Evolutionary conservation across 176 grass and related monocot genomes (phyloP).

Genomic region (Hordeum vulgare): DNA sequence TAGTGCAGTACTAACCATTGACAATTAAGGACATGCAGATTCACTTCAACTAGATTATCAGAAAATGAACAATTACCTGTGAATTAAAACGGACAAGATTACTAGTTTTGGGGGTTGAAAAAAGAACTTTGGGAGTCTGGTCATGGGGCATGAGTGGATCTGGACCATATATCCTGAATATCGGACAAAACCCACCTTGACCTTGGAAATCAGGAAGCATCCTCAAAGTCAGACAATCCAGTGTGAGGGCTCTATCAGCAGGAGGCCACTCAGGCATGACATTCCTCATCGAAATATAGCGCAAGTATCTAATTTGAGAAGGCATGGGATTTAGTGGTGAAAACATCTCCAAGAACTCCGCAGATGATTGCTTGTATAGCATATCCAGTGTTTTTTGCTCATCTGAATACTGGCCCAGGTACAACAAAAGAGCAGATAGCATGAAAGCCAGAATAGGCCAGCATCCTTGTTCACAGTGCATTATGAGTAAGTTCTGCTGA

Average conservation of each 20-base stretch:
- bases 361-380: conserved; percentile 79
- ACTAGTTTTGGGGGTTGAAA: conserved; percentile 76
- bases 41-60: not conserved
- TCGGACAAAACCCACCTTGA: conserved; percentile 65
- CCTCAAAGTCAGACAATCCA: conserved; percentile 79
- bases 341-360: conserved; percentile 64
- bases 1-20: not conserved
- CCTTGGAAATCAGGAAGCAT: conserved; percentile 67
- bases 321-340: conserved; percentile 72
- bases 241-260: conserved; percentile 59
- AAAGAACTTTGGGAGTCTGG: conserved; percentile 75
- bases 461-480: conserved; percentile 73
- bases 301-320: conserved; percentile 91
- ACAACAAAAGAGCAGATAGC: conserved; percentile 77
- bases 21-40: not conserved
- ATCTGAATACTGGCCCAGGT: conserved; percentile 68
- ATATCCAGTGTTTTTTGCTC: conserved; percentile 90
- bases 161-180: conserved; percentile 87
- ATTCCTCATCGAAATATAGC: conserved; percentile 75
- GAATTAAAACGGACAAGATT: conserved; percentile 59
- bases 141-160: conserved; percentile 68
- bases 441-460: conserved; percentile 93
- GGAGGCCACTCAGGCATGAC: conserved; percentile 84
- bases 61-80: conserved; percentile 48
- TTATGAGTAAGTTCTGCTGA: conserved; percentile 58